A percentile compares a stretch with the other conserved stretches of the same genome.
Conservation (phyloP, 2,329 filamentous ascomycete genomes). For the Colletotrichum chlorophyti region DNA sequence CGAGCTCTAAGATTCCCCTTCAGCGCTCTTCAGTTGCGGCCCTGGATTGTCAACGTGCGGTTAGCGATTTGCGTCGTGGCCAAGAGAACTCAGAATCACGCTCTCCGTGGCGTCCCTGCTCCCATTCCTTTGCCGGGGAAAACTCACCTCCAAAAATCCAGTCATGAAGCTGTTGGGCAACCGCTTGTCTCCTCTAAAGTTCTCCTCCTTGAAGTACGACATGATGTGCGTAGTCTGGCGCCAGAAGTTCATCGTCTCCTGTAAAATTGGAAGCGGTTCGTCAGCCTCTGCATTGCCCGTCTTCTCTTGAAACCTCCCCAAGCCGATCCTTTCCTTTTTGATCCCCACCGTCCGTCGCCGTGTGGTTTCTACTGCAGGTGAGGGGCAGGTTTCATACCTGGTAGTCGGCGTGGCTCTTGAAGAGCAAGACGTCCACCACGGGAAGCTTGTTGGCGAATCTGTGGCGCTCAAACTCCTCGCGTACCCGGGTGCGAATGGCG, state of each 20-base stretch:
- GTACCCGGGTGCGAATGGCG: slow-evolving; percentile 87
- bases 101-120: neutral
- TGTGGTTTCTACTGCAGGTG: neutral
- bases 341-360: neutral
- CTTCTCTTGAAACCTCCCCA: neutral
- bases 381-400: slow-evolving; percentile 68
- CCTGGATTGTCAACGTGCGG: slow-evolving; percentile 8
- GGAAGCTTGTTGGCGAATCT: slow-evolving; percentile 89
- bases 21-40: slow-evolving; percentile 31
- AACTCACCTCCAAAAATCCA: slow-evolving; percentile 88
- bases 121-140: neutral
- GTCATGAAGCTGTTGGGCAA: slow-evolving; percentile 91
- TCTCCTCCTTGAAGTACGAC: slow-evolving; percentile 93
- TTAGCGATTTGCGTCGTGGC: neutral
- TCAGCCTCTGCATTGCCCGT: neutral
- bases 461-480: slow-evolving; percentile 96
- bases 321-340: neutral
- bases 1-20: slow-evolving; percentile 7
- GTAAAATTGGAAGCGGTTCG: neutral
- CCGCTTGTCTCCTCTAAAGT: slow-evolving; percentile 75
- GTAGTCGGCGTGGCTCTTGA: slow-evolving; percentile 91
- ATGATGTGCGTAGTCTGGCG: slow-evolving; percentile 95
- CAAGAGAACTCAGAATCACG: neutral
- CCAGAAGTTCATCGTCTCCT: slow-evolving; percentile 99
- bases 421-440: slow-evolving; percentile 87